Conservation (phyloP, 139 green algal species). For the Chlorella sp. region DNA sequence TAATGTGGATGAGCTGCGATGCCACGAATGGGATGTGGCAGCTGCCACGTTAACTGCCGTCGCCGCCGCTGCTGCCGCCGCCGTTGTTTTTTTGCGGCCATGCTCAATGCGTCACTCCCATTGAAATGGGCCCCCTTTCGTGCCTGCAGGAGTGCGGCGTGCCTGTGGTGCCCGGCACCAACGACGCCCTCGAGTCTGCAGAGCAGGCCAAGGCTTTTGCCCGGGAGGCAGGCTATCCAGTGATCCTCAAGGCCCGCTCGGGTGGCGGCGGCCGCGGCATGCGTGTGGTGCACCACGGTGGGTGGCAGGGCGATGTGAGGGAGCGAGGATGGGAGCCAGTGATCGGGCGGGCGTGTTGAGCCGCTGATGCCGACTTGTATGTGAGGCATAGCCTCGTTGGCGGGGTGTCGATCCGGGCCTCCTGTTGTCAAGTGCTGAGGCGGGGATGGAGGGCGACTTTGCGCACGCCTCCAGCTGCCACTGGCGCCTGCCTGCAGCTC, state of each 20-base stretch:
- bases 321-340: background rate
- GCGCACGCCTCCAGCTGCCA: too few species aligned
- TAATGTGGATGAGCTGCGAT: too few species aligned
- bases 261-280: slow-evolving; percentile 95
- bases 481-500: too few species aligned
- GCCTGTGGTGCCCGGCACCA: slow-evolving; percentile 88
- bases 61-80: too few species aligned
- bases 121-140: too few species aligned
- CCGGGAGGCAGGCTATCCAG: slow-evolving; percentile 77
- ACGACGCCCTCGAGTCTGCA: slow-evolving; percentile 64
- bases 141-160: slow-evolving; percentile 74
- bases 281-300: slow-evolving; percentile 77
- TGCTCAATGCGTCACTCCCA: too few species aligned
- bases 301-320: background rate
- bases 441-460: too few species aligned
- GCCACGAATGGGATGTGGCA: background rate
- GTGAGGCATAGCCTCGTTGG: too few species aligned
- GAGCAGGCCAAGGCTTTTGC: slow-evolving; percentile 81
- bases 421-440: too few species aligned
- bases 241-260: slow-evolving; percentile 97
- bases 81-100: too few species aligned
- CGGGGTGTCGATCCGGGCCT: too few species aligned
- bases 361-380: too few species aligned
- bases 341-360: background rate
- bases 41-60: background rate